Evolutionary conservation across 2,329 filamentous ascomycete species (phyloP).

Genomic region (Stachybotrys chlorohalonatus): DNA sequence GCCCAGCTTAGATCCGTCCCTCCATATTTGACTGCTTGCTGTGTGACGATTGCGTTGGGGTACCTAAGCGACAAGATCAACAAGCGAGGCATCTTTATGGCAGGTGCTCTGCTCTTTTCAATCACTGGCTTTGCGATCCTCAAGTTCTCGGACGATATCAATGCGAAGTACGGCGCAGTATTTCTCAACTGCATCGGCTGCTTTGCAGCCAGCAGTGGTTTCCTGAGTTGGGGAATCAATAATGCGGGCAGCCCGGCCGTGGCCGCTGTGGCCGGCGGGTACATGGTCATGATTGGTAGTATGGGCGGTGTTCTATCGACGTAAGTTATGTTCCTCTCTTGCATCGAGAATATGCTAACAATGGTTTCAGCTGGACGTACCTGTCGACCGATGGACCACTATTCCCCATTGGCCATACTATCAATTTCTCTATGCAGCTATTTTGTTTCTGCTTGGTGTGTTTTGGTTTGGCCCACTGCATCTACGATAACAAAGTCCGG

Average conservation of each 20-base stretch:
- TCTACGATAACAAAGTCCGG: neutral
- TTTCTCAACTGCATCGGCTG: constrained; percentile 47
- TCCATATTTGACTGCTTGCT: constrained; percentile 24
- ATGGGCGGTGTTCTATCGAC: constrained; percentile 48
- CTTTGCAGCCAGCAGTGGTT: constrained; percentile 49
- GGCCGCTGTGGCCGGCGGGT: constrained; percentile 45
- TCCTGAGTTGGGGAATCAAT: constrained; percentile 50
- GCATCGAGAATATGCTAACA: neutral
- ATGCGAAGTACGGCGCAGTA: constrained; percentile 42
- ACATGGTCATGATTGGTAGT: constrained; percentile 45
- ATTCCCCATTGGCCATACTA: constrained; percentile 42
- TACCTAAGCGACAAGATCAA: constrained; percentile 1
- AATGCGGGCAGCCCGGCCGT: constrained; percentile 48
- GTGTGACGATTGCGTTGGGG: constrained; percentile 1
- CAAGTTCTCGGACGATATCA: constrained; percentile 29
- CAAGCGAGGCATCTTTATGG: constrained; percentile 31
- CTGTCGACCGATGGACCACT: constrained; percentile 32
- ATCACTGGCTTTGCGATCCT: constrained; percentile 43
- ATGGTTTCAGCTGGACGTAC: constrained; percentile 39
- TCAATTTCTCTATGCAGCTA: constrained; percentile 33
- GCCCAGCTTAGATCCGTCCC: constrained; percentile 36
- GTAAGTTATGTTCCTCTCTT: constrained; percentile 18
- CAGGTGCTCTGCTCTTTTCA: constrained; percentile 28
- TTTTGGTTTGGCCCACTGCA: neutral
- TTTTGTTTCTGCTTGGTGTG: constrained; percentile 1